Base-by-base conservation (phyloP, 192 early-diverging fungal species). In the Backusella australiensis region DNA sequence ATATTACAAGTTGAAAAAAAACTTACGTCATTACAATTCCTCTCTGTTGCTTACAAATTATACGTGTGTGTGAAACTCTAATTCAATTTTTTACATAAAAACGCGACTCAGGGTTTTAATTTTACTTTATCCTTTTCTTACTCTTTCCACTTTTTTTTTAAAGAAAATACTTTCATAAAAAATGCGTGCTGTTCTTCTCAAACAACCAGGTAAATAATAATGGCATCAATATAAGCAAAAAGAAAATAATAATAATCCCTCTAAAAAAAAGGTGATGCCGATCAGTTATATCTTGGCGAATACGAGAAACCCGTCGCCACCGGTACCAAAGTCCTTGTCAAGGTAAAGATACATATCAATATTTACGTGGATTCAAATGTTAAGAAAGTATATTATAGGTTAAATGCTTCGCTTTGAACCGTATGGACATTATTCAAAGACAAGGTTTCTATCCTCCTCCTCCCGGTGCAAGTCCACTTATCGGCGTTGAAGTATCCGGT, bases 351-450 rank as follows among this genome's bases (percentile, higher is more conserved):
- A 69, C 19, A 26, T 4, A 19, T 14, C 19, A 69, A 29, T 8
- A 4, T 21, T 21, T 11, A 35, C 21, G 34, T 2, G 35, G 42
- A 69, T 39, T 11, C 14, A 53, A 36, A 21, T 42, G 7, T 15
- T 59, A 6, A 63, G 3, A 21, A 49, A 32, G 71, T 6, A 21
- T 49, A 11, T 67, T 1, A 36, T 53, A 90, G 83, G 78, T 90
- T 39, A 76, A 84, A 44, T 85, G 75, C 65, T 92, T 95, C 82
- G 90, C 82, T 32, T 79, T 94, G 66, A 95, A 95, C 73, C 88
- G 94, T 21, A 91, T 93, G 91, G 94, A 95, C 75, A 86, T 93
- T 65, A 6, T 88, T 9, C 94, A 95, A 81, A 89, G 94, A 44
- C 78, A 91, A 63, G 93, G 93, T 11, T 67, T 53, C n/a, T 94